A percentile compares a stretch with the other conserved stretches of the same genome.
Evolutionary conservation across 179 eudicot genomes (phyloP).

Genomic region (Sideroxylon spinosum): DNA sequence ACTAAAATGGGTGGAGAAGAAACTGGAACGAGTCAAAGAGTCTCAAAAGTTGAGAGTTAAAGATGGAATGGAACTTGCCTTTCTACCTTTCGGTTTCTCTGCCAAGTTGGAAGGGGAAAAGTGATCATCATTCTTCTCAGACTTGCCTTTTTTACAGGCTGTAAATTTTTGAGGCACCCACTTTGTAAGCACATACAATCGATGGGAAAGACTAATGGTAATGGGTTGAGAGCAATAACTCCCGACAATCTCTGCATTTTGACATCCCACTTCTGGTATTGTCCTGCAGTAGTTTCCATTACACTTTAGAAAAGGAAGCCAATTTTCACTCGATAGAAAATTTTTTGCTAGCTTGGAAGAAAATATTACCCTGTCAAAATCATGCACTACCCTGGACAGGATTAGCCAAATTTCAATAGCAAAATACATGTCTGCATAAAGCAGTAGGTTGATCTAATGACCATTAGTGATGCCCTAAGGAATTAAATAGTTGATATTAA

Average conservation of each 20-base stretch:
- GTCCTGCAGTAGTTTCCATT: background rate
- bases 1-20: background rate
- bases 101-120: background rate
- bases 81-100: constrained; percentile 5
- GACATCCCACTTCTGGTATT: background rate
- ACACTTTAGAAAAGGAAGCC: background rate
- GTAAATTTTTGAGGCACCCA: background rate
- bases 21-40: background rate
- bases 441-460: background rate
- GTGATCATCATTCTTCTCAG: background rate
- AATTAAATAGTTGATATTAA: background rate
- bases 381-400: background rate
- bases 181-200: background rate
- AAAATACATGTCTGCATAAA: background rate
- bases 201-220: background rate
- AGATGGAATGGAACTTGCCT: background rate
- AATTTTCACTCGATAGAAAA: too few species aligned
- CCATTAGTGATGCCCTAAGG: background rate
- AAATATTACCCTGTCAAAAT: background rate
- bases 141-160: constrained; percentile 13
- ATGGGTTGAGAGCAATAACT: background rate
- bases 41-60: background rate
- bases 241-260: background rate
- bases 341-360: background rate
- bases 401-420: background rate